A percentile compares a stretch with the other conserved stretches of the same genome.
These are phyloP conservation scores for Sclerotinia minor DNA, from an alignment of 2,329 filamentous ascomycete genomes.

Conservation along the genomic window DNA sequence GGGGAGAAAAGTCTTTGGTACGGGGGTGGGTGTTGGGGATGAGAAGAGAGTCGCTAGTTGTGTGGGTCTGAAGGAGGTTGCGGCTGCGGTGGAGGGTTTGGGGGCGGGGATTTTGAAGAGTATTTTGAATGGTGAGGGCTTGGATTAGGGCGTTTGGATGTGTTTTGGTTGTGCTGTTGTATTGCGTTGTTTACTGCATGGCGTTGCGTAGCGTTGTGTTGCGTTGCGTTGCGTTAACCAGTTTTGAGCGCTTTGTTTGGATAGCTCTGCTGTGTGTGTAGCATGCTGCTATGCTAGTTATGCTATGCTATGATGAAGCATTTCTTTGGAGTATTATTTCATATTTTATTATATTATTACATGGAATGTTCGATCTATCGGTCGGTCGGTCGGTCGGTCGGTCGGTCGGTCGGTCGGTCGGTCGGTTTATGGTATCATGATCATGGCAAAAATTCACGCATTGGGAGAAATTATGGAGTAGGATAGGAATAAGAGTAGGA, in stretches of 20 bases:
- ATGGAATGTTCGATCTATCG: slow-evolving; percentile 4
- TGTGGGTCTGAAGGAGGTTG: slow-evolving; percentile 77
- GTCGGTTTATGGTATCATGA: neutral
- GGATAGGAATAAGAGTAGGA: neutral
- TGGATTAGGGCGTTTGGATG: slow-evolving; percentile 32
- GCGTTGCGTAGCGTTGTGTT: slow-evolving; percentile 5
- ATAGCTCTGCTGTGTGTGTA: neutral
- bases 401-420: no score
- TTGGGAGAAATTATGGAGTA: neutral
- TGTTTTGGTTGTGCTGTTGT: no score
- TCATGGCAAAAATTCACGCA: neutral
- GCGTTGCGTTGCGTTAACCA: slow-evolving; percentile 1
- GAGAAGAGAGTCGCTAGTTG: slow-evolving; percentile 78
- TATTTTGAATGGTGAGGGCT: slow-evolving; percentile 54
- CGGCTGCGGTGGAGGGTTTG: slow-evolving; percentile 64
- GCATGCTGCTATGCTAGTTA: neutral
- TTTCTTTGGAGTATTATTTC: neutral
- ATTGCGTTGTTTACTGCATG: neutral
- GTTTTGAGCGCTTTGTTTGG: neutral
- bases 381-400: no score
- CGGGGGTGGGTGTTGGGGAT: slow-evolving; percentile 57
- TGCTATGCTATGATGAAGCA: neutral
- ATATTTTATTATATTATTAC: neutral
- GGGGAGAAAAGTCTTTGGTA: slow-evolving; percentile 53
- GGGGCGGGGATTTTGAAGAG: slow-evolving; percentile 62